Base-by-base conservation (phyloP, 2,329 filamentous ascomycete species). In the Fusarium sp. region DNA sequence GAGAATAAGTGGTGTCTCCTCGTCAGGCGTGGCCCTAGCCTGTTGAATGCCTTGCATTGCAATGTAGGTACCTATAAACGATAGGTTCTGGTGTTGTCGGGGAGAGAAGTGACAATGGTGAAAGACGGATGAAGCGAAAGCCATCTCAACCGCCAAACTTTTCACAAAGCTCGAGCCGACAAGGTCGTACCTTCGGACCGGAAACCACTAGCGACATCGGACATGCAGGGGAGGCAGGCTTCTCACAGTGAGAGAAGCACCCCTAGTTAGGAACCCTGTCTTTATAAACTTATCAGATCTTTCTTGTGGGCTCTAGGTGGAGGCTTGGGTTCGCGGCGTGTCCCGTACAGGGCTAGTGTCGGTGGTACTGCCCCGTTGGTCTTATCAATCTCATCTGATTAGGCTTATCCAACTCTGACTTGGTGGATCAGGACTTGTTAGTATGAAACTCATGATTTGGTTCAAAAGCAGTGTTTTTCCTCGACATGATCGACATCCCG, bases 331-430 rank as follows among this genome's bases (percentile, higher is more conserved):
- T 55, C 12, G 9, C 12, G 31, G 31, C 7, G 20, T 36, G 11
- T 5, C 51, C 35, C 7, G 51, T 36, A 22, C 10, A 20, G 51
- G 51, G 10, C 20, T 55, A 55, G 51, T 33, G 51, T 31, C 51
- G 51, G 51, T 33, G n/a, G 10, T 35, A 17, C 35, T 55, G n/a
- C 51, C 51, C 7, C 11, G 31, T 33, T 31, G 12, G 31, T 36
- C 12, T 55, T 55, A 55, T 55, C 51, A 55, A 55, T 55, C 51
- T 36, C 51, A 55, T 55, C 51, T 33, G 51, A 55, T 55, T 55
- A 55, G 31, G 8, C n/a, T 10, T 36, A 16, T 55, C 51, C 29
- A 16, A 12, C 6, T 36, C n/a, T 24, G n/a, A 22, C 14, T 24
- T 6, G 4, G 51, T 55, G 51, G 51, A 55, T 22, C 29, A 33